phyloP scores from a whole-genome alignment of 129 eudicot species.

The Chrysanthemum lavandulifolium region DNA sequence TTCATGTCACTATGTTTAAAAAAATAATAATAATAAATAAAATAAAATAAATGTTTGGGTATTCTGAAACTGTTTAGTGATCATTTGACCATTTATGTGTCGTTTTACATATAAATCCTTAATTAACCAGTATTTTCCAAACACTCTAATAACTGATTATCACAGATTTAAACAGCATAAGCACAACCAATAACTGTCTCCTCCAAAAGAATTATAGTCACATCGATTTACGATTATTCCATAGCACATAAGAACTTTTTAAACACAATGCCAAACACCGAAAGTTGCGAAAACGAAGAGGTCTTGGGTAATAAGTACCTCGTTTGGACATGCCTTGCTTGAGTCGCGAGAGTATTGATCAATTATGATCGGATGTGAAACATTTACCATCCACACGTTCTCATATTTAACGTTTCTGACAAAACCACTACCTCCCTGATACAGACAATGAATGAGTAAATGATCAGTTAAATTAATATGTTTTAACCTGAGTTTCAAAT shows the following conservation, averaged over 20 bases:
- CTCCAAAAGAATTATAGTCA: too few relatives aligned
- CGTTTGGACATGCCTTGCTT: constrained; percentile 53
- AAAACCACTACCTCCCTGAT: constrained; percentile 86
- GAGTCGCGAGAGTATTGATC: constrained; percentile 92
- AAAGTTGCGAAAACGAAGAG: neutral
- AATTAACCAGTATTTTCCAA: too few relatives aligned
- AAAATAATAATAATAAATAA: too few relatives aligned
- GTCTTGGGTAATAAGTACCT: constrained; percentile 41
- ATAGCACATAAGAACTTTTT: constrained; percentile 30
- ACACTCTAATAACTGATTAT: too few relatives aligned
- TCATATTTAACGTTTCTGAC: constrained; percentile 56
- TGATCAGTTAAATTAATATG: neutral
- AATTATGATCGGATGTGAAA: constrained; percentile 82
- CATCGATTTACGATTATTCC: too few relatives aligned
- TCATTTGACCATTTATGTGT: too few relatives aligned
- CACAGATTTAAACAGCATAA: too few relatives aligned
- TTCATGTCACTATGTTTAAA: too few relatives aligned
- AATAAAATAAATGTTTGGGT: too few relatives aligned
- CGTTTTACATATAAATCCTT: too few relatives aligned
- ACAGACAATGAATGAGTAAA: neutral
- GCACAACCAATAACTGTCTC: too few relatives aligned
- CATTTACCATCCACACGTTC: constrained; percentile 70
- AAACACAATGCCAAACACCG: neutral
- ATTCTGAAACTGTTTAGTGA: too few relatives aligned
- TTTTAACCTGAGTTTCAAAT: neutral